Conservation (phyloP, 768 basidiomycete genomes). For the Rhodotorula diobovata region DNA sequence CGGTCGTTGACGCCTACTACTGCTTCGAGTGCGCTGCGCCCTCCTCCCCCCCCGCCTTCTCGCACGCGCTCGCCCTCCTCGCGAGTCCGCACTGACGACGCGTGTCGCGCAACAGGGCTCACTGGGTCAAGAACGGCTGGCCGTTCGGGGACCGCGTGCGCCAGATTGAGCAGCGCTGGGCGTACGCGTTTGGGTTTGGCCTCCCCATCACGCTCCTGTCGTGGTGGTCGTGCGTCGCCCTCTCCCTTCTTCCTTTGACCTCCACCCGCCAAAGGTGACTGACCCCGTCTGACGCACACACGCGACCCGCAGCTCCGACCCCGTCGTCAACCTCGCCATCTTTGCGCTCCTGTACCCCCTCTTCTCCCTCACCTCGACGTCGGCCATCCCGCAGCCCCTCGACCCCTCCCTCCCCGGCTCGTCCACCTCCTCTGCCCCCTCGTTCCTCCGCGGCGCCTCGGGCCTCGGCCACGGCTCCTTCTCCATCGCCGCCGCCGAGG, state of each 20-base stretch:
- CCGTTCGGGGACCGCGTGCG: constrained; percentile 36
- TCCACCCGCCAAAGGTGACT: constrained; percentile 57
- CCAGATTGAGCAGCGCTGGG: constrained; percentile 81
- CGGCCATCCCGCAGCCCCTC: constrained; percentile 65
- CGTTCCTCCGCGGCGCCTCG: constrained; percentile 57
- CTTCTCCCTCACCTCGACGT: constrained; percentile 71
- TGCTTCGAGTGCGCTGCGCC: constrained; percentile 71
- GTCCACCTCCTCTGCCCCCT: constrained; percentile 54
- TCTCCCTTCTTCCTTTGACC: constrained; percentile 64
- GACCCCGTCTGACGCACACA: constrained; percentile 38
- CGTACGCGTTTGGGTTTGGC: constrained; percentile 82
- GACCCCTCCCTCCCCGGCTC: constrained; percentile 58
- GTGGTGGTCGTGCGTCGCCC: constrained; percentile 49
- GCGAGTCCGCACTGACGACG: too few species aligned
- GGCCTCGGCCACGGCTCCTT: constrained; percentile 22
- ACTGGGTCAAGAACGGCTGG: constrained; percentile 31
- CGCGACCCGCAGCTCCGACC: constrained; percentile 7
- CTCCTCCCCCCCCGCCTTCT: not conserved
- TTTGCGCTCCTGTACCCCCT: constrained; percentile 75
- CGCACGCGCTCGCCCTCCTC: not conserved
- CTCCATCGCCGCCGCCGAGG: constrained; percentile 40
- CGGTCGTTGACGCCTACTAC: constrained; percentile 87
- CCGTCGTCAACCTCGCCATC: constrained; percentile 64
- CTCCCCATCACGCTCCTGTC: constrained; percentile 40
- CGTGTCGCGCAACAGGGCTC: not conserved